A percentile compares a stretch with the other conserved stretches of the same genome.
phyloP scores from a whole-genome alignment of 352 stramenopile species.

The Globisporangium uncinulatum region DNA sequence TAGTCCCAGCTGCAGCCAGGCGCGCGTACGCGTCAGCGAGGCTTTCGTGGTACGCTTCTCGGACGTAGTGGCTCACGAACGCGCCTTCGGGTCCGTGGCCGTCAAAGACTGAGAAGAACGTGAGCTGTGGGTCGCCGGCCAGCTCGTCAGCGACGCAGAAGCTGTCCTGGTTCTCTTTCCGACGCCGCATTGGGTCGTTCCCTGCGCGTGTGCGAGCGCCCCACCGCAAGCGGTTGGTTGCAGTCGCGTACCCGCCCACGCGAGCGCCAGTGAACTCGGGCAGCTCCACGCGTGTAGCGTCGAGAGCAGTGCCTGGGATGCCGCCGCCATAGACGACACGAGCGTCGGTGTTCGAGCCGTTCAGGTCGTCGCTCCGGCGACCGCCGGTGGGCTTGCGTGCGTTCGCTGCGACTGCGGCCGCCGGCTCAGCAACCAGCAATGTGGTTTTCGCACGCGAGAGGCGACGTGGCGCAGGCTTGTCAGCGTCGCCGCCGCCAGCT shows the following conservation, averaged over 20 bases:
- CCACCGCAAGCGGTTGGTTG: constrained; percentile 43
- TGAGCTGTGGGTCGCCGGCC: constrained; percentile 32
- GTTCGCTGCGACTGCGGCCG: constrained; percentile 4
- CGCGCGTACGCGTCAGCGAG: constrained; percentile 33
- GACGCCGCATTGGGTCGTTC: constrained; percentile 67
- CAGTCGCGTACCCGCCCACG: constrained; percentile 43
- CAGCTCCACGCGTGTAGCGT: constrained; percentile 45
- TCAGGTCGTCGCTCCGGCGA: constrained; percentile 5
- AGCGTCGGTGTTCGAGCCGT: constrained; percentile 14
- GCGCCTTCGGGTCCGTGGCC: constrained; percentile 71
- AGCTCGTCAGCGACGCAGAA: constrained; percentile 58
- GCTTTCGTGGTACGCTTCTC: constrained; percentile 57
- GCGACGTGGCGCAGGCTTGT: constrained; percentile 13
- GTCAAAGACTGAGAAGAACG: constrained; percentile 76
- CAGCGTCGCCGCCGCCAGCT: constrained; percentile 7
- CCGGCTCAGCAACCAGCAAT: constrained; percentile 24
- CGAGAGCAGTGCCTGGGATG: constrained; percentile 60
- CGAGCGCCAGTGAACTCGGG: constrained; percentile 57
- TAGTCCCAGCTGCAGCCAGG: background rate
- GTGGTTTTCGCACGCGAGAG: constrained; percentile 37
- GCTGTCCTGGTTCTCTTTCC: constrained; percentile 81
- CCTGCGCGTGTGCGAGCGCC: constrained; percentile 49
- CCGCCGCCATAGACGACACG: constrained; percentile 46
- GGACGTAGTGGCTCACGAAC: constrained; percentile 67
- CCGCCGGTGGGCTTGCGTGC: background rate